Evolutionary conservation across 176 grass and related monocot genomes (phyloP), one percentile per base, ranked within the genome.

Genomic region (Tillandsia leiboldiana): DNA sequence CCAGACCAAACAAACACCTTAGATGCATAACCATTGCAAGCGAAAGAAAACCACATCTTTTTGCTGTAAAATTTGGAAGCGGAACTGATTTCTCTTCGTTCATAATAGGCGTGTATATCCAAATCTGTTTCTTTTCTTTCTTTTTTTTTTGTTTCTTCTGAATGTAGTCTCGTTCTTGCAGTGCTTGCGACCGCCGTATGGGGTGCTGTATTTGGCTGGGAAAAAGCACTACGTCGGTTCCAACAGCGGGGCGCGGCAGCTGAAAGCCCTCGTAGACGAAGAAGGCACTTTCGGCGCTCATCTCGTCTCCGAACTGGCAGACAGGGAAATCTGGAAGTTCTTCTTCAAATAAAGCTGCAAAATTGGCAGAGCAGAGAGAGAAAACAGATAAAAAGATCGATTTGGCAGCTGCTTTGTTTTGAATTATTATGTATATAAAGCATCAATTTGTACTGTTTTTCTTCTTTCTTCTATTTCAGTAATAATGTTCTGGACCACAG

Each of bases 281-380:
- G 85, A 92, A 77, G 85, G 82, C 11, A 70, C 61, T 26, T 88
- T 92, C 26, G 85, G 89, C 3, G 79, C 24, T 52, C 89, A 92
- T 65, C 69, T 92, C 4, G 62, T 88, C 63, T 80, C 82, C 3
- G 89, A 92, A 64, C 71, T 80, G 12, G 68, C 73, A 0, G 89
- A 92, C 23, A 74, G 70, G 72, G 89, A 92, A 75, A 85, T 88
- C 67, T 92, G 82, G 89, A 92, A 92, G 68, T 88, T 92, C 82
- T 92, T 92, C 76, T 92, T 92, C 76, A 92, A 92, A 51, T 92
- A 70, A 71, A 18, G 64, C 20, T 17, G 28, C 48, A 23, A 18
- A 18, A 49, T 49, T 28, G 42, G 70, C 62, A 5, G 33, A 71
- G 51, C 49, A 5, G n/a, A 51, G 51, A 61, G 12, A 63, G 62